phyloP scores from a whole-genome alignment of 257 asterid species.

The Scutellaria galericulata region DNA sequence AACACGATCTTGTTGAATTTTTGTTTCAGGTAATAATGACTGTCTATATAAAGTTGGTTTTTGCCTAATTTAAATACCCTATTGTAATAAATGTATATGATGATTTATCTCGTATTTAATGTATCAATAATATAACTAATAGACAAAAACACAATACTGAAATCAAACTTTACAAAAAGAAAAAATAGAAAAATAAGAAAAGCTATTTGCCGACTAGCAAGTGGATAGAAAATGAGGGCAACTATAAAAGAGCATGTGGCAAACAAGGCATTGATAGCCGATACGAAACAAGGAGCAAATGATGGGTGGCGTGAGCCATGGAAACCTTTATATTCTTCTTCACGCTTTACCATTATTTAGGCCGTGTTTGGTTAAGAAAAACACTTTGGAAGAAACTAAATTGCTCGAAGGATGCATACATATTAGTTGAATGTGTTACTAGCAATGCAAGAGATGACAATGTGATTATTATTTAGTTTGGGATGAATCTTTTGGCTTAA shows the following conservation, averaged over 20 bases:
- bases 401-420: background rate
- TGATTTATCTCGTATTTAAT: too few species aligned
- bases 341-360: slow-evolving; percentile 21
- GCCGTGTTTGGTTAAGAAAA: slow-evolving; percentile 32
- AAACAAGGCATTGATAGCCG: slow-evolving; percentile 32
- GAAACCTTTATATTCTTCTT: slow-evolving; percentile 9
- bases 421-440: background rate
- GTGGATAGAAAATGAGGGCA: background rate
- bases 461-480: too few species aligned
- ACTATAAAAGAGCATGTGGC: slow-evolving; percentile 25
- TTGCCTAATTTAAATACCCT: too few species aligned
- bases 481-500: too few species aligned
- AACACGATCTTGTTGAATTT: too few species aligned
- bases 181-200: background rate
- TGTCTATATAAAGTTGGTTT: too few species aligned
- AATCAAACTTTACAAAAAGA: background rate
- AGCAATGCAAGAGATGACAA: too few species aligned
- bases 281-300: slow-evolving; percentile 32
- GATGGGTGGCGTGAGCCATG: slow-evolving; percentile 32
- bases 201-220: slow-evolving; percentile 12
- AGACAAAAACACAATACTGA: too few species aligned
- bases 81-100: too few species aligned
- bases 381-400: background rate
- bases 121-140: too few species aligned
- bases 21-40: too few species aligned